Evolutionary conservation across 805 yeast species (phyloP), one percentile per base, ranked within the genome.

Genomic region (Soucietia sequanensis): DNA sequence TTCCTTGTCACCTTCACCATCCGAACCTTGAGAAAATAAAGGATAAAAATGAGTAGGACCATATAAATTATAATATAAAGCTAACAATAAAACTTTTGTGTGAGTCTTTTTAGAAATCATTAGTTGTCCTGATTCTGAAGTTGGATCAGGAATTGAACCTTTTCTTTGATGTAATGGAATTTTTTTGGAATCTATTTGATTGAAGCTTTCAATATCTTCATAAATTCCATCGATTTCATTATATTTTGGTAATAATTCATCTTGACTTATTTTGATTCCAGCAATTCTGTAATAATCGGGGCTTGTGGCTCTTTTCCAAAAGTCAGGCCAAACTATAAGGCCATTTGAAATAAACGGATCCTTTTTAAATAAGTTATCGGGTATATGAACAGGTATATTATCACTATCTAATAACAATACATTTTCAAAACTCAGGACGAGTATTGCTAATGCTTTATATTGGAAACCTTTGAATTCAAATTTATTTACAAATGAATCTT

Each of bases 1-100:
- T 45, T 84, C 91, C 50, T 84, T 84, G 52, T 84, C 91, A 33
- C 91, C 93, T 60, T 81, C 87, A n/a, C 93, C 93, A 31, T 58
- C 68, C 2, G 67, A 61, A 2, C 73, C 73, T 42, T 66, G 72
- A 2, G 70, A 63, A 34, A 67, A 67, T 24, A 67, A 52, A 4
- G 70, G 71, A 41, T 67, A 67, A 39, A 54, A 67, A 46, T 60
- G 65, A 6, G 54, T 50, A 2, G 73, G 73, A 0, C 73, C 73
- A 42, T 60, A 66, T 31, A 65, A 40, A 39, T 67, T 67, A 45
- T 67, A 67, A 50, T 64, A 67, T 25, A 67, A 51, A 14, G 72
- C 71, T 29, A 67, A 41, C 18, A 65, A 42, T 18, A 67, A 44
- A 4, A 66, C 62, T 35, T 56, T 58, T 30, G 58, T 55, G 45